phyloP scores from a whole-genome alignment of 2,329 filamentous ascomycete genomes.

The Knoxdaviesia capensis region DNA sequence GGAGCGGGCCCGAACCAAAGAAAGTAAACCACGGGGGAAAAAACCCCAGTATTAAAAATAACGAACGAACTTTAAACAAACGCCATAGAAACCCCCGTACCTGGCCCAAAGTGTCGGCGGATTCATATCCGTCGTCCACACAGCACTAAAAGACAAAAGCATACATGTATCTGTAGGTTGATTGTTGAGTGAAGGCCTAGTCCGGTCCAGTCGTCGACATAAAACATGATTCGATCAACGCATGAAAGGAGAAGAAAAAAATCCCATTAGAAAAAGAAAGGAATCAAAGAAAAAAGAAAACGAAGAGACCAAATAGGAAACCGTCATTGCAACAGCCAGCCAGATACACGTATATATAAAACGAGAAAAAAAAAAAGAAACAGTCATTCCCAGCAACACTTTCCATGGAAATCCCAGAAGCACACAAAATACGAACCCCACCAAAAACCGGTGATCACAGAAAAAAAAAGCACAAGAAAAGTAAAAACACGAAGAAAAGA shows the following conservation, averaged over 20 bases:
- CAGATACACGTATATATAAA: not conserved
- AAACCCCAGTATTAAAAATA: no score
- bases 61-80: no score
- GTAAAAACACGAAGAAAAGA: not conserved
- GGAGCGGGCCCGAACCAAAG: no score
- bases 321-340: constrained; percentile 5
- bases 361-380: constrained; percentile 1
- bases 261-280: constrained; percentile 2
- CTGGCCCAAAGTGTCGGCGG: no score
- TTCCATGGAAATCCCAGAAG: not conserved
- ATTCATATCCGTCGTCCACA: no score
- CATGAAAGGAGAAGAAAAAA: constrained; percentile 12
- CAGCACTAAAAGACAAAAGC: no score
- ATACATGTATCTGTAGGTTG: no score
- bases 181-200: no score
- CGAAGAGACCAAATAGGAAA: constrained; percentile 8
- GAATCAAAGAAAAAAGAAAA: constrained; percentile 5
- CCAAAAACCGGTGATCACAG: not conserved
- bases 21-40: no score
- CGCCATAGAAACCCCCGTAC: no score
- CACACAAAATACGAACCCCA: constrained; percentile 1
- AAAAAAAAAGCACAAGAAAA: not conserved
- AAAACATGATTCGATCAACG: no score
- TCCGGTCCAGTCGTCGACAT: no score
- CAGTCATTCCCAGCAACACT: not conserved